Conservation (phyloP, 225 moss, liverwort and hornwort species). For the Rhytidiadelphus loreus region DNA sequence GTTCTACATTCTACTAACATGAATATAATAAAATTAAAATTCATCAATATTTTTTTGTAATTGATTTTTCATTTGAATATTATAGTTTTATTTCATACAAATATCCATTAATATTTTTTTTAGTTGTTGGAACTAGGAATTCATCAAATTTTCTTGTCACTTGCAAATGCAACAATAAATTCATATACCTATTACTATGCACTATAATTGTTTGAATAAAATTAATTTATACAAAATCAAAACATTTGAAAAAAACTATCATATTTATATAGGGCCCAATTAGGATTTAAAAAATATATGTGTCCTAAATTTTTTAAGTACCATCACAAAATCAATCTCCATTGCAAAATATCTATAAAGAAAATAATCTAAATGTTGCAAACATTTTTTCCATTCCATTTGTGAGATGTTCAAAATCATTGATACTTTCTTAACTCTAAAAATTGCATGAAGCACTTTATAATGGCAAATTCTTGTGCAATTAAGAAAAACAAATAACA, state of each 20-base stretch:
- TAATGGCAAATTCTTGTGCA: neutral
- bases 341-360: neutral
- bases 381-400: neutral
- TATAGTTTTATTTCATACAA: too few relatives aligned
- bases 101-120: too few relatives aligned
- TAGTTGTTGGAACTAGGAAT: neutral
- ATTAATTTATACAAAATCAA: neutral
- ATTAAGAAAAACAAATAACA: neutral
- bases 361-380: neutral
- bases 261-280: neutral
- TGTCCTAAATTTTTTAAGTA: neutral
- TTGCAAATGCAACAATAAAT: neutral
- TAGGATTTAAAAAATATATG: neutral
- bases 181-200: neutral
- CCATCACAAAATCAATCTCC: neutral
- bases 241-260: neutral
- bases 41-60: accelerated
- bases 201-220: neutral
- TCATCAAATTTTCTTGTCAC: accelerated
- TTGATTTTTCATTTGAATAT: neutral
- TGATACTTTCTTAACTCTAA: neutral
- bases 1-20: neutral
- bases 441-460: neutral
- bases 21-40: neutral
- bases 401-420: neutral